These are phyloP conservation scores for Silene latifolia DNA, from an alignment of 148 eudicot genomes.

Conservation along the genomic window DNA sequence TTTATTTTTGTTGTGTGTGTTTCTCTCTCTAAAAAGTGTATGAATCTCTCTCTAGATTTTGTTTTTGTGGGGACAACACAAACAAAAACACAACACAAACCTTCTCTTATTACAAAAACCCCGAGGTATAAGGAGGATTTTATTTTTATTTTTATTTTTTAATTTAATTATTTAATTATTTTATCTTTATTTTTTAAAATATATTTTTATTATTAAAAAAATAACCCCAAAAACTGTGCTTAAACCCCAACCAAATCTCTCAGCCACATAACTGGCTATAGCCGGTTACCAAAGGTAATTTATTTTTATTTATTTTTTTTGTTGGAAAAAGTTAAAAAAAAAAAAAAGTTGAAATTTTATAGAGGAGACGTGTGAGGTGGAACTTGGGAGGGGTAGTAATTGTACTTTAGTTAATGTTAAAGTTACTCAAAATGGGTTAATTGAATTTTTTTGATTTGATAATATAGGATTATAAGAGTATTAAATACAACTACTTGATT, in stretches of 20 bases:
- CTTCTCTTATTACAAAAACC: slow-evolving; percentile 34
- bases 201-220: not conserved
- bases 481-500: not conserved
- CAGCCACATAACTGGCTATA: slow-evolving; percentile 40
- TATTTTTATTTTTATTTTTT: slow-evolving; percentile 8
- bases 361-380: not conserved
- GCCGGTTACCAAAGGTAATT: slow-evolving; percentile 21
- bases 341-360: not conserved
- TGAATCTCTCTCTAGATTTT: slow-evolving; percentile 13
- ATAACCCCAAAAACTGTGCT: slow-evolving; percentile 31
- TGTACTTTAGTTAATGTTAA: not conserved
- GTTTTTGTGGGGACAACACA: slow-evolving; percentile 12
- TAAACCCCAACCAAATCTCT: slow-evolving; percentile 48
- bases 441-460: no score
- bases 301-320: no score
- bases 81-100: not conserved
- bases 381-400: not conserved
- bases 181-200: no score
- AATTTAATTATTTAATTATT: not conserved
- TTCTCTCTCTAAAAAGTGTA: slow-evolving; percentile 11
- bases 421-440: not conserved
- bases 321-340: not conserved
- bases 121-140: slow-evolving; percentile 28
- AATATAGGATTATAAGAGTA: no score
- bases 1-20: not conserved